These are phyloP conservation scores for Populus deltoides DNA, from an alignment of 345 rosid genomes.

Conservation along the genomic window DNA sequence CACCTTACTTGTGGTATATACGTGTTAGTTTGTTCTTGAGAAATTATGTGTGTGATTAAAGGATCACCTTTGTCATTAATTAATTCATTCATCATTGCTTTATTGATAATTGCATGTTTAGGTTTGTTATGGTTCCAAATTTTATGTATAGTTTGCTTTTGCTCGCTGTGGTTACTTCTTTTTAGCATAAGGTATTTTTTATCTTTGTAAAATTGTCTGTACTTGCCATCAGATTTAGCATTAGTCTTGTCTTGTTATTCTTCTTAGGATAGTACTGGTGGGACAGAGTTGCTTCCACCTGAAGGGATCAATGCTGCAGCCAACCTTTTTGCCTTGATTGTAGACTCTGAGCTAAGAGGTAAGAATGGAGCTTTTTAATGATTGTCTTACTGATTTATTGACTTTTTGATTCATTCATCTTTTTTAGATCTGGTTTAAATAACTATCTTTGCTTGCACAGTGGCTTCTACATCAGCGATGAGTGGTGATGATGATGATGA, in stretches of 20 bases:
- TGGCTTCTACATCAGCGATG: constrained; percentile 66
- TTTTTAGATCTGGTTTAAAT: constrained; percentile 8
- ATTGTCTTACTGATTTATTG: constrained; percentile 9
- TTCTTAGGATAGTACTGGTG: constrained; percentile 44
- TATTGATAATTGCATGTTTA: too few relatives aligned
- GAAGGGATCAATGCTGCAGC: constrained; percentile 87
- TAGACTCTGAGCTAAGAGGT: constrained; percentile 86
- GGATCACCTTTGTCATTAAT: not conserved
- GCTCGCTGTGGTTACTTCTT: not conserved
- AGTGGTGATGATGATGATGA: constrained; percentile 55
- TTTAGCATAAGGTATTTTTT: not conserved
- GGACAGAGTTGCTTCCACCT: constrained; percentile 61
- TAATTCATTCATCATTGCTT: too few relatives aligned
- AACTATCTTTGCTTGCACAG: constrained; percentile 16
- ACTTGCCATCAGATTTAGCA: too few relatives aligned
- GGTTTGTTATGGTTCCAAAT: too few relatives aligned
- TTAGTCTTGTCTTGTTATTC: not conserved
- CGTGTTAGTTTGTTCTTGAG: not conserved
- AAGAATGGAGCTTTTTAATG: constrained; percentile 10
- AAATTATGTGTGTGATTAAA: not conserved
- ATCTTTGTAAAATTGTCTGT: not conserved
- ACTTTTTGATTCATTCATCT: constrained; percentile 19
- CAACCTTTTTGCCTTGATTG: constrained; percentile 68
- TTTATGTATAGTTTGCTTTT: too few relatives aligned
- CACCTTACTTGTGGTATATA: constrained; percentile 66